Percentiles rank a stretch among this genome's conserved stretches.
Conservation (phyloP, 805 yeast species). For the Scheffersomyces stipitis region DNA sequence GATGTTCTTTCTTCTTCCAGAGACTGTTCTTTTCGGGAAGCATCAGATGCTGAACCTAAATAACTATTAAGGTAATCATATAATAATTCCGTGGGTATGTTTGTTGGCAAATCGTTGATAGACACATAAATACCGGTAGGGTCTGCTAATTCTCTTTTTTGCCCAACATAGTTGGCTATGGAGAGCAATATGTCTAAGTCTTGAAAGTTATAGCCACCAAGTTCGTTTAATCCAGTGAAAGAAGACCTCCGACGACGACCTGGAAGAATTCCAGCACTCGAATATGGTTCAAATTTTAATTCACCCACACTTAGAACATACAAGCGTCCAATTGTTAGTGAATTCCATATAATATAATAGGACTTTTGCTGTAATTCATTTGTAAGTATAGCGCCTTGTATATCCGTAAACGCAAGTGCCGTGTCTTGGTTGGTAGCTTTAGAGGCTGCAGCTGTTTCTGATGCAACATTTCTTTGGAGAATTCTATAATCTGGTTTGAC, state of each 20-base stretch:
- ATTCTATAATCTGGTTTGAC: slow-evolving; percentile 24
- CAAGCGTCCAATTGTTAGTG: slow-evolving; percentile 14
- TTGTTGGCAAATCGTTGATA: slow-evolving; percentile 32
- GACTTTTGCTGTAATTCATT: slow-evolving; percentile 38
- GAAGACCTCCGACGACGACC: slow-evolving; percentile 34
- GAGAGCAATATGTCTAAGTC: slow-evolving; percentile 36
- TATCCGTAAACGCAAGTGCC: slow-evolving; percentile 11
- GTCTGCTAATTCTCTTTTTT: slow-evolving; percentile 12
- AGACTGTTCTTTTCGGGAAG: slow-evolving; percentile 7
- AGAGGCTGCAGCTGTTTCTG: background rate
- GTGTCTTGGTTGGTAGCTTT: background rate
- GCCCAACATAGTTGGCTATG: slow-evolving; percentile 28
- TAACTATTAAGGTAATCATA: slow-evolving; percentile 38
- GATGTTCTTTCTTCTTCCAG: slow-evolving; percentile 12
- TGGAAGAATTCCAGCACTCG: slow-evolving; percentile 13
- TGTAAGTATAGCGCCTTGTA: slow-evolving; percentile 39
- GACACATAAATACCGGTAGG: slow-evolving; percentile 21
- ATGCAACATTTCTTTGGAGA: background rate
- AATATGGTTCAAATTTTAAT: slow-evolving; percentile 25
- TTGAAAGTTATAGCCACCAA: slow-evolving; percentile 42
- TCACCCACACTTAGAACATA: slow-evolving; percentile 38
- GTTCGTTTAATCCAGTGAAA: slow-evolving; percentile 35
- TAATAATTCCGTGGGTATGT: slow-evolving; percentile 33
- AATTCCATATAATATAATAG: slow-evolving; percentile 34
- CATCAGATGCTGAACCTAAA: slow-evolving; percentile 12